phyloP scores from a whole-genome alignment of 371 early-diverging fungal species.

The Nematocida displodere region DNA sequence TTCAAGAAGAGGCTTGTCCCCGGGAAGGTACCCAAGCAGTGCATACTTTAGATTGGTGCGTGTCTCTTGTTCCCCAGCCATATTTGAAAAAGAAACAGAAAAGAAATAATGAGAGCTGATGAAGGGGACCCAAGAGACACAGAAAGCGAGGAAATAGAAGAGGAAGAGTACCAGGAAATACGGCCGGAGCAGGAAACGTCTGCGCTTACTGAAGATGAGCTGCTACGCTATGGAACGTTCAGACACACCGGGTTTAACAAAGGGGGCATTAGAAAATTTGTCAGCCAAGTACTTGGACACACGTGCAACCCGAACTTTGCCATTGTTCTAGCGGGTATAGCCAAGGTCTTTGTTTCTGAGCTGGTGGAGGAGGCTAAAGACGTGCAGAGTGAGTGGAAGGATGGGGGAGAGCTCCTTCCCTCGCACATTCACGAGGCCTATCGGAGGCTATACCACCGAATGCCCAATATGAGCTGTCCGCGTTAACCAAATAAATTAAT shows the following conservation, averaged over 20 bases:
- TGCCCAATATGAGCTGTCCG: slow-evolving; percentile 55
- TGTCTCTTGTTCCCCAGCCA: slow-evolving; percentile 10
- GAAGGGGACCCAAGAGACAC: slow-evolving; percentile 26
- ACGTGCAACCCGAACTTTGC: slow-evolving; percentile 75
- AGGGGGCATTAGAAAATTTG: slow-evolving; percentile 73
- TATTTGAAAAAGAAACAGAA: slow-evolving; percentile 24
- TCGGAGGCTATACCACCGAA: slow-evolving; percentile 70
- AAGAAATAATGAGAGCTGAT: slow-evolving; percentile 20
- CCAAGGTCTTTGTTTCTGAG: slow-evolving; percentile 89
- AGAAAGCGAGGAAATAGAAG: slow-evolving; percentile 3
- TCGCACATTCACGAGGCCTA: slow-evolving; percentile 82
- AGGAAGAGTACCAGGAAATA: background rate
- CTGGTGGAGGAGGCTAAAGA: slow-evolving; percentile 74
- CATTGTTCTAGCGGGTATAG: slow-evolving; percentile 80
- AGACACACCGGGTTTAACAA: slow-evolving; percentile 76
- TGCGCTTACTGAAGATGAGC: slow-evolving; percentile 73
- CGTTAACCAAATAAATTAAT: background rate
- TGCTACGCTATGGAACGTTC: slow-evolving; percentile 79
- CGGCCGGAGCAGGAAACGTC: slow-evolving; percentile 64
- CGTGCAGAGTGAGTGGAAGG: slow-evolving; percentile 58
- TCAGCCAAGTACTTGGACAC: slow-evolving; percentile 68
- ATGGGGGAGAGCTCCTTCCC: slow-evolving; percentile 68
- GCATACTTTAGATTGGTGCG: slow-evolving; percentile 55
- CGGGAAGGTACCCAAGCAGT: slow-evolving; percentile 54
- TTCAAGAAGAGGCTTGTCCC: slow-evolving; percentile 61